These are phyloP conservation scores for Huntiella abstrusa DNA, from an alignment of 2,329 filamentous ascomycete species.

Conservation along the genomic window DNA sequence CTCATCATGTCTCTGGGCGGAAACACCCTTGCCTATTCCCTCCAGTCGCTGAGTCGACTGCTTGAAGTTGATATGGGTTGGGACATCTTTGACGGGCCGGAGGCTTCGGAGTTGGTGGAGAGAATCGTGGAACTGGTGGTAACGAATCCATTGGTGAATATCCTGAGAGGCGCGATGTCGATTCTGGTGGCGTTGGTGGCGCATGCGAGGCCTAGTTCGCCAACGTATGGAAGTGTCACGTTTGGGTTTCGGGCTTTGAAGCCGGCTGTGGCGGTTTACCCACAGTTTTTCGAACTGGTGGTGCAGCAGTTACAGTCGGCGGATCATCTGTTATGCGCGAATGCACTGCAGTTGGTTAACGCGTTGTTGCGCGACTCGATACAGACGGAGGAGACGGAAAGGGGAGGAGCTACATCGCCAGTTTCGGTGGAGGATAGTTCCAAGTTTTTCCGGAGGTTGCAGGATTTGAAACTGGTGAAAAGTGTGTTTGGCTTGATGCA, in stretches of 20 bases:
- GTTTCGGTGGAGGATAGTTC: constrained; percentile 59
- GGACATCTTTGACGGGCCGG: constrained; percentile 57
- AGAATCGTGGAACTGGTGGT: constrained; percentile 82
- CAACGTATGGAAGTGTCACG: constrained; percentile 23
- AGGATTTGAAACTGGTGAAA: constrained; percentile 83
- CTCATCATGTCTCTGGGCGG: constrained; percentile 72
- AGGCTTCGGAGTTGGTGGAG: constrained; percentile 48
- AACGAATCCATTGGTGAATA: constrained; percentile 89
- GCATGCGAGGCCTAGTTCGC: constrained; percentile 51
- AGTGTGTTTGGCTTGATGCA: constrained; percentile 89
- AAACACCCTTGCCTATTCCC: constrained; percentile 87
- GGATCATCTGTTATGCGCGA: constrained; percentile 88
- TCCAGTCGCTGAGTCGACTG: constrained; percentile 72
- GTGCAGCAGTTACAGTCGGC: constrained; percentile 82
- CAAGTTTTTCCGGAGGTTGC: constrained; percentile 80
- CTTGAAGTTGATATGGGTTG: constrained; percentile 96
- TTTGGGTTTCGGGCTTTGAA: constrained; percentile 86
- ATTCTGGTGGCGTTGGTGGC: constrained; percentile 87
- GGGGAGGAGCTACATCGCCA: constrained; percentile 17
- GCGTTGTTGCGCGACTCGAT: constrained; percentile 85
- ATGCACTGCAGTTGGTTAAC: constrained; percentile 88
- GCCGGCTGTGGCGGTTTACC: constrained; percentile 76
- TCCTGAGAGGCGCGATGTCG: constrained; percentile 88
- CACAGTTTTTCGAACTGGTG: constrained; percentile 85
- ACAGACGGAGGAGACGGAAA: constrained; percentile 36